Conservation (phyloP, 2,329 filamentous ascomycete genomes). For the Kalaharituber pfeilii region DNA sequence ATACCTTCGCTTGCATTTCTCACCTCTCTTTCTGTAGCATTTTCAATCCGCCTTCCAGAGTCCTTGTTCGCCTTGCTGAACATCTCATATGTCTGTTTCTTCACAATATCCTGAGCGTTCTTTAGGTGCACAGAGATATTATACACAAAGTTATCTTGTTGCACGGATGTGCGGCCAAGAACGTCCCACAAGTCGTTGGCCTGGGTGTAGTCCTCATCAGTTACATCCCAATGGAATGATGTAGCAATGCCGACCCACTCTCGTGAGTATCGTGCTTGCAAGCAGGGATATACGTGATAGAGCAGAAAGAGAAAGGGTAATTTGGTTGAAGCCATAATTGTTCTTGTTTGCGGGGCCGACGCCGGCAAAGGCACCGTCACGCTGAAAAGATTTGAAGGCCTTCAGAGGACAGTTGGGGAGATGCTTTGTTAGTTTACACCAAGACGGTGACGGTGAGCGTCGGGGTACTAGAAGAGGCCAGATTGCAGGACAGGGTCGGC, state of each 20-base stretch:
- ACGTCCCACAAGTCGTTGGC: constrained; percentile 35
- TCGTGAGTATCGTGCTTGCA: too few relatives aligned
- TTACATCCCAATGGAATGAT: constrained; percentile 26
- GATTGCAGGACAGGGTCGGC: constrained; percentile 46
- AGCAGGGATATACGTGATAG: constrained; percentile 18
- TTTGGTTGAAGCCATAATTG: constrained; percentile 34
- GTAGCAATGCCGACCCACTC: constrained; percentile 23
- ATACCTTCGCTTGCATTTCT: too few relatives aligned
- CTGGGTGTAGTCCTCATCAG: constrained; percentile 36
- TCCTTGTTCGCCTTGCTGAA: constrained; percentile 39
- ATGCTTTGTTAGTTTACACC: constrained; percentile 49
- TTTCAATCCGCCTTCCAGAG: constrained; percentile 37
- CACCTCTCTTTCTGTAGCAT: constrained; percentile 35
- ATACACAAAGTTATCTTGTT: constrained; percentile 43
- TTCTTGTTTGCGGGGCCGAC: constrained; percentile 13
- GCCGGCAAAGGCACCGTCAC: constrained; percentile 27
- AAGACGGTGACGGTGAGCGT: constrained; percentile 45
- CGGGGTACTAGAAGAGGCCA: constrained; percentile 43
- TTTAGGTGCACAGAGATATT: constrained; percentile 43
- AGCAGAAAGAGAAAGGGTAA: constrained; percentile 27
- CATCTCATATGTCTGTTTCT: constrained; percentile 43
- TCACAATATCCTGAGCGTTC: constrained; percentile 37
- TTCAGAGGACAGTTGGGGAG: constrained; percentile 39
- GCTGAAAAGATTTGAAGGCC: constrained; percentile 28
- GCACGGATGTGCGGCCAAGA: constrained; percentile 34